Percentiles rank a stretch among this genome's conserved stretches.
Conservation (phyloP, 2,329 filamentous ascomycete genomes). For the Cytospora chrysosperma region DNA sequence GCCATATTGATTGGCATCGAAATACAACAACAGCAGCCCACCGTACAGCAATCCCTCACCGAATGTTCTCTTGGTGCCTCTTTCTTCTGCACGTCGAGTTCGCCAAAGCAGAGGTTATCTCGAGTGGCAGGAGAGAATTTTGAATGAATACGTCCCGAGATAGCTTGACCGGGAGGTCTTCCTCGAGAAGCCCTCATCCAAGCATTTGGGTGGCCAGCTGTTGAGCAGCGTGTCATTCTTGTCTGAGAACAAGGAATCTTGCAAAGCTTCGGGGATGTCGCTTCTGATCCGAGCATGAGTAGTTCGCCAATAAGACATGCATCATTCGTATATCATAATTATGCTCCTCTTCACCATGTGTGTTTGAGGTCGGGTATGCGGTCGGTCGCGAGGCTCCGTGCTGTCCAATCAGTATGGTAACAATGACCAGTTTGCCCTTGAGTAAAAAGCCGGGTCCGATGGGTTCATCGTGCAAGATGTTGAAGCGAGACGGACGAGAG, state of each 20-base stretch:
- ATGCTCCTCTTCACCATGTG: neutral
- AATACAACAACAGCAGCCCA: neutral
- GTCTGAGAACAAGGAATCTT: neutral
- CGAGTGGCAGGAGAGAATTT: neutral
- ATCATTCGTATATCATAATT: neutral
- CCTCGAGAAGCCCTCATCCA: too few relatives aligned
- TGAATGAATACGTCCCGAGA: neutral
- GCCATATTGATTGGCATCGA: neutral
- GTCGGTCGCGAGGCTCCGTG: neutral
- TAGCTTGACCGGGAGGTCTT: neutral
- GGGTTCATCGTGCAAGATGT: neutral
- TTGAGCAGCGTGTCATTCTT: neutral
- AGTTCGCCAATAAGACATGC: neutral
- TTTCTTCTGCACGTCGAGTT: neutral
- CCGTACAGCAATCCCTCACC: neutral
- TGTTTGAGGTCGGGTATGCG: neutral
- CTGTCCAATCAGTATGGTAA: neutral
- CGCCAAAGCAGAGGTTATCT: too few relatives aligned
- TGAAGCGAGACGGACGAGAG: too few relatives aligned
- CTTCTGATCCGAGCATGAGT: neutral
- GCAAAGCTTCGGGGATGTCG: too few relatives aligned
- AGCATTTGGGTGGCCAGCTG: too few relatives aligned
- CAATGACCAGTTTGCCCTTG: neutral
- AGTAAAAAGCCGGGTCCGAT: neutral
- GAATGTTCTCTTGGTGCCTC: neutral